Conservation (phyloP, 2,329 filamentous ascomycete species). For the Botryosphaeria dothidea region DNA sequence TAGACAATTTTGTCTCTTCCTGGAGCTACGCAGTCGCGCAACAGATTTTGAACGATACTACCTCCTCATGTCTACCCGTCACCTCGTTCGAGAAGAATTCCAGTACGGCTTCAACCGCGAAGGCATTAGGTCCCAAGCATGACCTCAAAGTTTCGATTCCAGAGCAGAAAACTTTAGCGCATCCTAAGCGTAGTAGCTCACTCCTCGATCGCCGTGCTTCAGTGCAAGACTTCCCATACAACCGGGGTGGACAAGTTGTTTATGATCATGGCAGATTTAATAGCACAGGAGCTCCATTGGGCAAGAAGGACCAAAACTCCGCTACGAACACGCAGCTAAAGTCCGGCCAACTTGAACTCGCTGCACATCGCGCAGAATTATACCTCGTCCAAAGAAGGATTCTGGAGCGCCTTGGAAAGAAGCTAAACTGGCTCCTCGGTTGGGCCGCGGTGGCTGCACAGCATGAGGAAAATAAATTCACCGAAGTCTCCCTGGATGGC, state of each 20-base stretch:
- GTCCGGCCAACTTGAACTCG: conserved; percentile 75
- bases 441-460: conserved; percentile 56
- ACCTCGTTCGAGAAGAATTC: conserved; percentile 41
- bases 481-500: conserved; percentile 41
- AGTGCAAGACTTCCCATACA: conserved; percentile 35
- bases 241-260: conserved; percentile 36
- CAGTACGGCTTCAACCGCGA: conserved; percentile 33
- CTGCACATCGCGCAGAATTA: conserved; percentile 79
- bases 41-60: conserved; percentile 74
- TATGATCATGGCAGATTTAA: conserved; percentile 41
- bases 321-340: conserved; percentile 26
- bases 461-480: conserved; percentile 29
- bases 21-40: conserved; percentile 77
- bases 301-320: not conserved
- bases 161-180: conserved; percentile 71
- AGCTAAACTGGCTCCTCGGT: conserved; percentile 73
- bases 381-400: conserved; percentile 78
- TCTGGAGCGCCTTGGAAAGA: conserved; percentile 71
- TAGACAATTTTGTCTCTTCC: conserved; percentile 75
- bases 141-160: conserved; percentile 65
- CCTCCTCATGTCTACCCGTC: conserved; percentile 67
- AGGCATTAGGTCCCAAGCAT: conserved; percentile 49
- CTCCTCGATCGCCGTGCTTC: conserved; percentile 44
- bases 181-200: conserved; percentile 66
- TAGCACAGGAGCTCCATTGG: not conserved